Base-by-base conservation (phyloP, 192 early-diverging fungal genomes). In the Helicostylum pulchrum region DNA sequence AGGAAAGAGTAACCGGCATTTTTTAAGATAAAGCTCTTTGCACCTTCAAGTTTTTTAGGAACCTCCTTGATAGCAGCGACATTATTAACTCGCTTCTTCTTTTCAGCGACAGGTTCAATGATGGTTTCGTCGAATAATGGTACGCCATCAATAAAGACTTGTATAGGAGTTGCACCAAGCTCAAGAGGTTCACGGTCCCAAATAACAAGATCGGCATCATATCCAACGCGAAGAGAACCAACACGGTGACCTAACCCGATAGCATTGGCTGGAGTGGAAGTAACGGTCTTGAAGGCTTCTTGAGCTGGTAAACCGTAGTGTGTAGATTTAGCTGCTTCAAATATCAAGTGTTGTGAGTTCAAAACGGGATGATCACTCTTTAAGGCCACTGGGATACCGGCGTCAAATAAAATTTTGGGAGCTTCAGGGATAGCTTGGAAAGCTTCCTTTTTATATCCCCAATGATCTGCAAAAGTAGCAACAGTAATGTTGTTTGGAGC, bases 191-290 rank as follows among this genome's bases (percentile, higher is more conserved):
- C 70, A 53, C 83, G 84, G 65, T 88, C 80, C 91, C 91, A 93
- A 45, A 93, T 78, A 12, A 92, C 89, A 47, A 91, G 61, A 72
- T 93, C 91, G 11, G 91, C 91, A 78, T 93, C 91, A 68, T 87
- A 88, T 31, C 89, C 88, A 6, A 74, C 59, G 31, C 71, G 71
- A 45, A 93, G 72, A 43, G 71, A 75, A 6, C 91, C 91, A 43
- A 93, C 68, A 44, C 91, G 79, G 63, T 86, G 77, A 11, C 78
- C 88, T 7, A 85, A 68, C 15, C 91, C 91, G n/a, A 93, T 67
- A 12, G 77, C 73, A 52, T 81, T 78, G 17, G 91, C 91, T 3
- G 90, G 90, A 17, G 85, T 78, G 7, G 85, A 84, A 7, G 90
- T 93, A 8, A 92, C 83, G 4, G 88, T 72, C 10, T 77, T 66